Base-by-base conservation (phyloP, 2,329 filamentous ascomycete species). In the Tothia fuscella region DNA sequence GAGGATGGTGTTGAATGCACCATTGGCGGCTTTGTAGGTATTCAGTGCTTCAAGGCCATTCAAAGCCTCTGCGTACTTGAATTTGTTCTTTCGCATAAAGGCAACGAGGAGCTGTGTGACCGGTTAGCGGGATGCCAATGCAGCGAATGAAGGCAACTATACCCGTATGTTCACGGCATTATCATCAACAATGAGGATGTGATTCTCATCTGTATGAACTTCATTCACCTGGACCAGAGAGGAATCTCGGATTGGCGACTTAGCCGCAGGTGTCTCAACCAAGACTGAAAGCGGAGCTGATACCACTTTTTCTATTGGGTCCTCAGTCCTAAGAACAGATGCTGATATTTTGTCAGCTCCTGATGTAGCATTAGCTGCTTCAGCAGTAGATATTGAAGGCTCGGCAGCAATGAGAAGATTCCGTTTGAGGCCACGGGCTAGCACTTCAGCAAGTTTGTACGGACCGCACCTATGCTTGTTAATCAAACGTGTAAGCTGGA, bases 81-180 rank as follows among this genome's bases (percentile, higher is more conserved):
- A 55, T 1, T 20, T 16, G 5, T 53, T 50, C 39, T 59, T 60
- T 24, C 56, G 50, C 26, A 62, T 51, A 22, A 62, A 58, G 2
- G 55, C 58, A 0, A 51, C 51, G 2, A 63, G 50, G 3, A 63
- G 51, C 0, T 4, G 28, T 21, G 22, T 44, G 43, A 24, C 19
- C 37, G 14, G 38, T 43, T 5, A 44, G 41, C 6, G 35, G 25
- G 17, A 44, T 44, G 14, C 38, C 38, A 13, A 25, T 53, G 66
- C 61, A 51, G 12, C 24, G 34, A 51, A 71, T 65, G 59, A 62
- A 74, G 7, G 64, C 59, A 14, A 55, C 53, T n/a, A n/a, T n/a
- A n/a, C n/a, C 10, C 32, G 20, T 14, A 30, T 33, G 16, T 64
- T 64, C 28, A 64, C 51, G 1, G 46, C 13, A 26, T 64, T 64